Conservation (phyloP, 768 basidiomycete species). For the Lactarius pseudohatsudake region DNA sequence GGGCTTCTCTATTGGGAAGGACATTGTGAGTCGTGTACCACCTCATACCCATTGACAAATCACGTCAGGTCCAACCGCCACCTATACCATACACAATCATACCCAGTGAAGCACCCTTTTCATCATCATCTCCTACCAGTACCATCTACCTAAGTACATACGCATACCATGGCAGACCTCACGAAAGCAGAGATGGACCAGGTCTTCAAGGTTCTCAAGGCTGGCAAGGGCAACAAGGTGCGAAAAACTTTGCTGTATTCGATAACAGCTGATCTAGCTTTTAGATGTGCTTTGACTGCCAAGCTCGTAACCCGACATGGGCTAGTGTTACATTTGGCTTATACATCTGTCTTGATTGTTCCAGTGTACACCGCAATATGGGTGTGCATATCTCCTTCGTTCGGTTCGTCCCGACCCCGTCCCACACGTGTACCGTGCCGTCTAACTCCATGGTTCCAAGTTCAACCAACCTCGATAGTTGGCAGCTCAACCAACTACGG, state of each 20-base stretch:
- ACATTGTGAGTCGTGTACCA: background rate
- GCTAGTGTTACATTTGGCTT: slow-evolving; percentile 94
- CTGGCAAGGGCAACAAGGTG: slow-evolving; percentile 89
- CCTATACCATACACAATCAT: background rate
- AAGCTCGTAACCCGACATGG: slow-evolving; percentile 96
- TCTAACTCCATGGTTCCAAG: slow-evolving; percentile 41
- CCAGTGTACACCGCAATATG: slow-evolving; percentile 91
- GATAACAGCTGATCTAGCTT: slow-evolving; percentile 7
- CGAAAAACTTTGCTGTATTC: slow-evolving; percentile 13
- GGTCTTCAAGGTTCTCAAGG: slow-evolving; percentile 76
- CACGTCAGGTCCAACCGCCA: background rate
- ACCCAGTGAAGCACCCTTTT: background rate
- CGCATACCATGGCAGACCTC: slow-evolving; percentile 59
- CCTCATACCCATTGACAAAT: background rate
- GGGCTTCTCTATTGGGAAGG: background rate
- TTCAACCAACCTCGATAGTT: slow-evolving; percentile 94
- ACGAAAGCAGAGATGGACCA: slow-evolving; percentile 87
- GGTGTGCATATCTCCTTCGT: slow-evolving; percentile 99
- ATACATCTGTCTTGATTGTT: slow-evolving; percentile 98
- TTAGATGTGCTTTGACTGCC: slow-evolving; percentile 92
- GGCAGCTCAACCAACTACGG: slow-evolving; percentile 88
- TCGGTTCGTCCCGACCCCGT: slow-evolving; percentile 51
- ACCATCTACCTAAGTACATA: background rate
- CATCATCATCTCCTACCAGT: background rate
- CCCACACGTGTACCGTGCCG: background rate